Conservation (phyloP, 768 basidiomycete genomes). For the Austroboletus festivus region DNA sequence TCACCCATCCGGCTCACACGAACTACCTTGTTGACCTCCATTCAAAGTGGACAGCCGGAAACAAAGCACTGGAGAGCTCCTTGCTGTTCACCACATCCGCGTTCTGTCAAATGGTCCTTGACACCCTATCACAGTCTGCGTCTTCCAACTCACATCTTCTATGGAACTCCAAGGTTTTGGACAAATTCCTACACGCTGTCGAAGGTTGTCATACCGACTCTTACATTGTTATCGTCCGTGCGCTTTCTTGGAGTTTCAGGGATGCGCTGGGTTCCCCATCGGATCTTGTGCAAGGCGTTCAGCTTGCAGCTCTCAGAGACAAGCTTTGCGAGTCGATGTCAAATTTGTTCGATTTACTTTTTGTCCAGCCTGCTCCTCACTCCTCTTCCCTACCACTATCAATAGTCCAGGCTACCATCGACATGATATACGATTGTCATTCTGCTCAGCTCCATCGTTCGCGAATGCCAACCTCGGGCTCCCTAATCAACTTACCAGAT, state of each 20-base stretch:
- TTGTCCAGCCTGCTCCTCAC: constrained; percentile 1
- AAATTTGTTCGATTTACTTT: constrained; percentile 23
- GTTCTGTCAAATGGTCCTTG: constrained; percentile 24
- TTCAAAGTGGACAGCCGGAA: constrained; percentile 35
- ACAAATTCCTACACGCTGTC: constrained; percentile 34
- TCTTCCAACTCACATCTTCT: constrained; percentile 33
- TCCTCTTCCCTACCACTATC: constrained; percentile 1
- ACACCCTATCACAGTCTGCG: constrained; percentile 17
- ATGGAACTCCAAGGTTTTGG: constrained; percentile 45
- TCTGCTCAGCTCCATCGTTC: constrained; percentile 17
- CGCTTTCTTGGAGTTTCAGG: constrained; percentile 27
- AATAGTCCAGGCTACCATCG: constrained; percentile 14
- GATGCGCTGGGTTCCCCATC: neutral
- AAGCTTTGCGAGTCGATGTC: constrained; percentile 23
- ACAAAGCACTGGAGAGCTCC: neutral
- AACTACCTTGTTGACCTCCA: constrained; percentile 46
- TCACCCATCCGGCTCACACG: constrained; percentile 45
- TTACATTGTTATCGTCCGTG: constrained; percentile 30
- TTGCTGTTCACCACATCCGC: constrained; percentile 25
- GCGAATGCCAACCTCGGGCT: constrained; percentile 5
- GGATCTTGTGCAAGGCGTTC: neutral
- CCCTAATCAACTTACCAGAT: constrained; percentile 22
- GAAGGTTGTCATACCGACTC: constrained; percentile 31
- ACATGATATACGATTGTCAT: constrained; percentile 27
- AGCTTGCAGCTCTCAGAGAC: constrained; percentile 9